Base-by-base conservation (phyloP, 208 protist genomes). In the Leishmania aethiopica region DNA sequence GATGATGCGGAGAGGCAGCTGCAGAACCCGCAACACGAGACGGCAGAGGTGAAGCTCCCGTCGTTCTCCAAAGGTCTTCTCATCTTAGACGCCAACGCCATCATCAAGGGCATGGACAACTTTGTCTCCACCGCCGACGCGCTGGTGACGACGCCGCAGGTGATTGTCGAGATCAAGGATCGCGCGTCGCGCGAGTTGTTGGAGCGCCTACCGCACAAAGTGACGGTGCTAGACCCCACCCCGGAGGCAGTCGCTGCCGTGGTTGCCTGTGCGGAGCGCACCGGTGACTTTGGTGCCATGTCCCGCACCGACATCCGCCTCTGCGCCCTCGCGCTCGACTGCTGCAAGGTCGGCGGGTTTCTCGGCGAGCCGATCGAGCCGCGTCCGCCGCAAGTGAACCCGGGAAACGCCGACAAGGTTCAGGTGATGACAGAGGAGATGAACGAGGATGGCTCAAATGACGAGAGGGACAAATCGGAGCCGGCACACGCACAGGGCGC, bases 261-360 rank as follows among this genome's bases (percentile, higher is more conserved):
- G n/a, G 78, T 96, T 32, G 72, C 69, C 32, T 90, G 96, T 51
- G 93, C 97, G 11, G 92, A 93, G 72, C 87, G 91, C 70, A 99
- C 97, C 3, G 98, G 98, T 75, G 98, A 99, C 79, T 87, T 97
- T 15, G 92, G 93, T 10, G 89, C 91, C 15, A 90, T 99, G 75
- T 98, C 96, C 25, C 86, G 89, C 49, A 97, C 96, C 13, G 98
- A 99, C 83, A 91, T 99, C 77, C 91, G 93, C 17, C 84, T 98
- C 55, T 96, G 93, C 75, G 96, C 94, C 1, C 80, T 98, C 25
- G 94, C 96, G 51, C 78, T 96, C 28, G 93, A 96, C 81, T 95
- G 93, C 87, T 96, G 93, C 85, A 86, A 76, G 28, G 85, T 86
- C 17, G 89, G 78, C 0, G 83, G 83, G 19, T 81, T 79, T 47